Percentiles rank a stretch among this genome's conserved stretches.
Conservation (phyloP, 2,329 filamentous ascomycete genomes). For the Fusarium paranaense region DNA sequence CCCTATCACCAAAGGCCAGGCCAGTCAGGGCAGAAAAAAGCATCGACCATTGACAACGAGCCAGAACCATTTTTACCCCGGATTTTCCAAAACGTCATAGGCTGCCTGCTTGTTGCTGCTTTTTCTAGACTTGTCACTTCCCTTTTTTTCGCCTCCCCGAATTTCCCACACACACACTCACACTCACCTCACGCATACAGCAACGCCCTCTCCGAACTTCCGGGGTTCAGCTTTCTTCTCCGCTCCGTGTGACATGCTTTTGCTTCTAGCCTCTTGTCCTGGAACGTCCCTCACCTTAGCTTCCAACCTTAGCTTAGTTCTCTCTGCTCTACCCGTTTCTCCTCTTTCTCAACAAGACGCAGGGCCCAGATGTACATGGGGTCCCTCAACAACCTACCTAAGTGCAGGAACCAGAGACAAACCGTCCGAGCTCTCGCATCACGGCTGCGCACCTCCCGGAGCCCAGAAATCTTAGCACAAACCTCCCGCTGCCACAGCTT, state of each 20-base stretch:
- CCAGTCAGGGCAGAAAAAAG: neutral
- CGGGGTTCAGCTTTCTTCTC: constrained; percentile 5
- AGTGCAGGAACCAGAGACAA: constrained; percentile 19
- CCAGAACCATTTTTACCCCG: constrained; percentile 34
- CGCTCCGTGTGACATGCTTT: constrained; percentile 14
- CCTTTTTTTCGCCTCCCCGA: constrained; percentile 3
- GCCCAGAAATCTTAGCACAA: neutral
- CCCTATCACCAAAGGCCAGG: constrained; percentile 8
- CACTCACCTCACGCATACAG: neutral
- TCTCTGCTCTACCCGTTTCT: neutral
- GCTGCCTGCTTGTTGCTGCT: constrained; percentile 1
- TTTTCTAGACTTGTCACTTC: constrained; percentile 20
- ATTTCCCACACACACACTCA: neutral
- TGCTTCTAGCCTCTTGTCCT: neutral
- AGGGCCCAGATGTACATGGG: constrained; percentile 8
- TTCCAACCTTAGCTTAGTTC: constrained; percentile 34
- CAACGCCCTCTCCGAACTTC: constrained; percentile 23
- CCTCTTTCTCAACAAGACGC: constrained; percentile 28
- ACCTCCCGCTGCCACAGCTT: constrained; percentile 30
- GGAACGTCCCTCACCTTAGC: constrained; percentile 20
- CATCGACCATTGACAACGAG: constrained; percentile 21
- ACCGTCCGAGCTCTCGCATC: constrained; percentile 3
- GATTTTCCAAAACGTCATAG: constrained; percentile 40
- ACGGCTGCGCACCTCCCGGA: neutral
- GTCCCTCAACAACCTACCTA: neutral